These are phyloP conservation scores for Chlamydomonas asymmetrica DNA, from an alignment of 139 green algal genomes.

Conservation along the genomic window DNA sequence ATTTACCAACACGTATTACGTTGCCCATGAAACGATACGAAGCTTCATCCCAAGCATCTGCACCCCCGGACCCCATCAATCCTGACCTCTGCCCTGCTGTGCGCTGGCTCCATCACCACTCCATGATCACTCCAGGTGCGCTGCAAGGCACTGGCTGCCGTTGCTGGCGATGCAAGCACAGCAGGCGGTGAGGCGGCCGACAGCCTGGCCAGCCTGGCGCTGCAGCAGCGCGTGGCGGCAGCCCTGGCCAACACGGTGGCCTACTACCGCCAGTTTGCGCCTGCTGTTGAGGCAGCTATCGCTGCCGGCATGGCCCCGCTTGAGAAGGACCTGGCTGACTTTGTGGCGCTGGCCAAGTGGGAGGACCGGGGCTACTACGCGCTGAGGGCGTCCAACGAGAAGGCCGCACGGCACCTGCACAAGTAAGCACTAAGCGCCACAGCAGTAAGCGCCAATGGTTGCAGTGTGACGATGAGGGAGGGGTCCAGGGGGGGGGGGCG, in stretches of 20 bases:
- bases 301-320: slow-evolving; percentile 57
- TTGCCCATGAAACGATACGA: no score
- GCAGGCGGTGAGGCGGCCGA: neutral
- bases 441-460: no score
- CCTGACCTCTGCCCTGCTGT: no score
- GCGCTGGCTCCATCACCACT: no score
- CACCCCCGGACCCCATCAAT: no score
- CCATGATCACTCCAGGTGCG: no score
- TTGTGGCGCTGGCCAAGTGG: slow-evolving; percentile 95
- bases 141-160: no score
- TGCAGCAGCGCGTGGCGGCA: slow-evolving; percentile 26
- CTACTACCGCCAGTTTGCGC: slow-evolving; percentile 89
- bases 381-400: slow-evolving; percentile 78
- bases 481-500: neutral
- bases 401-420: slow-evolving; percentile 88
- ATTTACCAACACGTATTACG: no score
- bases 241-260: slow-evolving; percentile 71
- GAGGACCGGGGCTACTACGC: slow-evolving; percentile 95
- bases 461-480: no score
- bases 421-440: slow-evolving; percentile 27
- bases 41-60: no score
- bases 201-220: neutral
- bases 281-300: slow-evolving; percentile 56
- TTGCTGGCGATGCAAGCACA: no score
- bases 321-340: slow-evolving; percentile 89